Evolutionary conservation across 2,329 filamentous ascomycete species (phyloP), one percentile per base, ranked within the genome.

Genomic region (Microcyclospora pomicola): DNA sequence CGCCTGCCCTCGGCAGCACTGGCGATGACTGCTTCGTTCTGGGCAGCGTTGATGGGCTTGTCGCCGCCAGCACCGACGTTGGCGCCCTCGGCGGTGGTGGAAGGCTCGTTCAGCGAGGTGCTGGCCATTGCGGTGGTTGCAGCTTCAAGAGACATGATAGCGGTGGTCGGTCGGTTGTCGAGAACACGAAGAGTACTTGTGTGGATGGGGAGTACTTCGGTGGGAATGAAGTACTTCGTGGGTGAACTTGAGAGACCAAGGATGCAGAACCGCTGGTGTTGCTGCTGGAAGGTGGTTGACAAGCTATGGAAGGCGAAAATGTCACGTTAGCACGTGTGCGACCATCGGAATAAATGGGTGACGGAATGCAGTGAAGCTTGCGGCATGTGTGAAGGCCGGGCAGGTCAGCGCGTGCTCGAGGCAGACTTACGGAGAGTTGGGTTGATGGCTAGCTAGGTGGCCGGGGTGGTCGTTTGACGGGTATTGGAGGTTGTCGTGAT

Each of bases 1-100:
- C 91, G 85, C 73, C 91, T 85, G 67, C 91, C 88, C 75, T 98
- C 91, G 68, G 88, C 87, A 67, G 91, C 91, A 72, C 86, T 94
- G 69, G 86, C 85, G 66, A 91, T 80, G 62, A 91, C 86, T 65
- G 87, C 86, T 66, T 94, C 86, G 63, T 84, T 81, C 68, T 82
- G 75, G 58, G 80, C 72, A 59, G 75, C 69, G 67, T 82, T 74
- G 66, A 74, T 73, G 61, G 77, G 76, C 70, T 82, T 80, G 54
- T 65, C 62, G 55, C 62, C 62, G 58, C 61, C 63, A 50, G 63
- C 60, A 51, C 60, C 62, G 40, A 60, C 54, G 46, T 44, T 55
- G 53, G 72, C 72, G 50, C 78, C 75, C 58, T 69, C 61, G 52
- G 70, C 71, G 60, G 66, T 69, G 52, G 59, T 59, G 50, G 66